Evolutionary conservation across 2,329 filamentous ascomycete species (phyloP).

Genomic region (Magnaporthiopsis poae): DNA sequence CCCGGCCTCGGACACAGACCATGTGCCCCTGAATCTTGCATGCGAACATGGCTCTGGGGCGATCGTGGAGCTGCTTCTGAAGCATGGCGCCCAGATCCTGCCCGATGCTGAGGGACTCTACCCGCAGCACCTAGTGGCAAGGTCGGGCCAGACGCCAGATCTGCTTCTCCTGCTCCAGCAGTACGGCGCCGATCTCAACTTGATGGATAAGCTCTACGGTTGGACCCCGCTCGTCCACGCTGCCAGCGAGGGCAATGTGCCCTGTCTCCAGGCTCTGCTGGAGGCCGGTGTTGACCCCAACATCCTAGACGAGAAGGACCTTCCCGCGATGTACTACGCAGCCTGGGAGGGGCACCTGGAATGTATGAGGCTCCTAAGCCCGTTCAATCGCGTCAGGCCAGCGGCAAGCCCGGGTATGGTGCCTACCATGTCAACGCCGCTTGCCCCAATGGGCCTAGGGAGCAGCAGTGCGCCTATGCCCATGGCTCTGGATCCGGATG

Average conservation of each 20-base stretch:
- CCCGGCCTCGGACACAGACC: conserved; percentile 74
- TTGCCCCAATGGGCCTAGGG: conserved; percentile 21
- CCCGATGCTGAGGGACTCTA: conserved; percentile 92
- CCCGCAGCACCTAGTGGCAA: conserved; percentile 90
- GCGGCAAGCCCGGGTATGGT: conserved; percentile 32
- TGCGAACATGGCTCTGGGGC: conserved; percentile 84
- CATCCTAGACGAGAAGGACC: conserved; percentile 79
- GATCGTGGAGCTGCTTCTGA: conserved; percentile 75
- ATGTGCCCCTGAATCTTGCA: conserved; percentile 86
- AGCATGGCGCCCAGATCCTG: conserved; percentile 70
- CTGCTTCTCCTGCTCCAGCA: conserved; percentile 71
- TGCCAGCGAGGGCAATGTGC: conserved; percentile 88
- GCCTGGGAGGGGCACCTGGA: conserved; percentile 94
- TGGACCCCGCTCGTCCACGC: conserved; percentile 97
- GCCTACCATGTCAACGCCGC: conserved; percentile 18
- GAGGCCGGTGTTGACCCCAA: conserved; percentile 68
- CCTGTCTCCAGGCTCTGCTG: conserved; percentile 72
- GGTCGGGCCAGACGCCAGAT: conserved; percentile 72
- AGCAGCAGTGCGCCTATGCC: conserved; percentile 44
- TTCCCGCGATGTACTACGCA: conserved; percentile 95
- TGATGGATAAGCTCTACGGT: conserved; percentile 88
- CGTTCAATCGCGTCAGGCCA: conserved; percentile 34
- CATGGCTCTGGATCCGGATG: conserved; percentile 69
- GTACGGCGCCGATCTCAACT: conserved; percentile 81
- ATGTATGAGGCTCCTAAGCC: conserved; percentile 80